Evolutionary conservation across 164 flowering plant genomes (phyloP).

Genomic region (Taxillus chinensis): DNA sequence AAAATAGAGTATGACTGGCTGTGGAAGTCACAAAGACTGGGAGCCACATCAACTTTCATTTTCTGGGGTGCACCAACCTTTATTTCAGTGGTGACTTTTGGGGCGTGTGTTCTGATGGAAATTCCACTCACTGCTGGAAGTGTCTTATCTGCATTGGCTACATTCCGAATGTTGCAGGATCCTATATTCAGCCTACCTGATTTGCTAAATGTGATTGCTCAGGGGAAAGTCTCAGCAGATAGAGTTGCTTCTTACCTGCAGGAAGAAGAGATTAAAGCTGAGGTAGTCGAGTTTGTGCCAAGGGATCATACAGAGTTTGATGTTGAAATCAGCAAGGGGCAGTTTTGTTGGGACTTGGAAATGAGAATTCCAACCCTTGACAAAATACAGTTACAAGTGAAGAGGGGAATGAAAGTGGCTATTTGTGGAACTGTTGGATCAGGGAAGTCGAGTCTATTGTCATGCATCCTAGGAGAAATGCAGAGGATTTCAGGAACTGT

Average conservation of each 20-base stretch:
- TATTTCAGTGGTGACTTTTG: constrained; percentile 72
- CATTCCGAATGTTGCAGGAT: constrained; percentile 87
- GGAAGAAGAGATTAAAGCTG: constrained; percentile 63
- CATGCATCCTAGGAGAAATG: constrained; percentile 82
- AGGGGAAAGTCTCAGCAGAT: constrained; percentile 81
- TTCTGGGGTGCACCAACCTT: constrained; percentile 91
- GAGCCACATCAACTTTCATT: constrained; percentile 55
- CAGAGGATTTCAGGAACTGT: constrained; percentile 59
- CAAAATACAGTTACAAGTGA: constrained; percentile 46
- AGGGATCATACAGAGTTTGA: constrained; percentile 36
- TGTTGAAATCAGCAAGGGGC: constrained; percentile 50
- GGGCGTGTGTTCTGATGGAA: constrained; percentile 61
- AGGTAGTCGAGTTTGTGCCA: constrained; percentile 45
- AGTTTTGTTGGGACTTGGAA: constrained; percentile 64
- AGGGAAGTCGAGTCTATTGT: constrained; percentile 85
- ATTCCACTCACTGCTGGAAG: constrained; percentile 77
- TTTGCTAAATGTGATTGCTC: constrained; percentile 57
- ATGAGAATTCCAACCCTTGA: constrained; percentile 49
- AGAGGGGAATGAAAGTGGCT: constrained; percentile 87
- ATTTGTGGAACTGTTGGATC: constrained; percentile 93
- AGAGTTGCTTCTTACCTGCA: constrained; percentile 63
- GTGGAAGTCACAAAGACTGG: constrained; percentile 55
- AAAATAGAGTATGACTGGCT: constrained; percentile 54
- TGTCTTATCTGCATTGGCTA: constrained; percentile 87
- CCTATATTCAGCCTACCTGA: constrained; percentile 88